A percentile compares a stretch with the other conserved stretches of the same genome.
Evolutionary conservation across 176 grass and related monocot genomes (phyloP).

Genomic region (Poa annua): DNA sequence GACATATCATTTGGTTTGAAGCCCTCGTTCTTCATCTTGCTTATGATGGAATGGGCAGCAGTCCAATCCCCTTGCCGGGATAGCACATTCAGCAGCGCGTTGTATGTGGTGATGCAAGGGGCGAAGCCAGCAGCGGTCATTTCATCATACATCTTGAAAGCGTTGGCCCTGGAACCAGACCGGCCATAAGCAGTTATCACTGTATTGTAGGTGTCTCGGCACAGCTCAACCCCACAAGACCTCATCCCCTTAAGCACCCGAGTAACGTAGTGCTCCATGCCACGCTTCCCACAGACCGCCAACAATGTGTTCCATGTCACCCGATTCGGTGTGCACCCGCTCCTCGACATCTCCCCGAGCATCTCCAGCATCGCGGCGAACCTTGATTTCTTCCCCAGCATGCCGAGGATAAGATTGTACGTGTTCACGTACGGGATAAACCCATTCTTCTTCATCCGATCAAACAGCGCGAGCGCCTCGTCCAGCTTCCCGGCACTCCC

Average conservation of each 20-base stretch:
- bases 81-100: conserved; percentile 75
- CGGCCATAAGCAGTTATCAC: conserved; percentile 82
- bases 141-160: conserved; percentile 84
- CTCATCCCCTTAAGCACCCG: conserved; percentile 71
- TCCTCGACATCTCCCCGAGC: conserved; percentile 72
- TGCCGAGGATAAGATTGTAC: conserved; percentile 75
- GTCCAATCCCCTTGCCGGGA: conserved; percentile 68
- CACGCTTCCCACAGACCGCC: conserved; percentile 73
- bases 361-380: conserved; percentile 63
- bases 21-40: conserved; percentile 70
- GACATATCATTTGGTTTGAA: conserved; percentile 83
- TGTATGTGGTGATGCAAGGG: conserved; percentile 80
- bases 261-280: conserved; percentile 74
- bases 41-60: conserved; percentile 56
- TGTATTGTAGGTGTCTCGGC: conserved; percentile 77
- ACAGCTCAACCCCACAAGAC: conserved; percentile 63
- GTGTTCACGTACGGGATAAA: conserved; percentile 65
- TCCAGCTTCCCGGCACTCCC: conserved; percentile 67
- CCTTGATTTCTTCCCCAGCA: conserved; percentile 84
- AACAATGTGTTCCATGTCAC: conserved; percentile 93
- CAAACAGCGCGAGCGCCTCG: conserved; percentile 65
- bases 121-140: conserved; percentile 65
- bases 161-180: conserved; percentile 61
- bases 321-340: conserved; percentile 69
- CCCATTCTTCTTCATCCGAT: conserved; percentile 75